A percentile compares a stretch with the other conserved stretches of the same genome.
Conservation (phyloP, 2,329 filamentous ascomycete species). For the Ciborinia camelliae region DNA sequence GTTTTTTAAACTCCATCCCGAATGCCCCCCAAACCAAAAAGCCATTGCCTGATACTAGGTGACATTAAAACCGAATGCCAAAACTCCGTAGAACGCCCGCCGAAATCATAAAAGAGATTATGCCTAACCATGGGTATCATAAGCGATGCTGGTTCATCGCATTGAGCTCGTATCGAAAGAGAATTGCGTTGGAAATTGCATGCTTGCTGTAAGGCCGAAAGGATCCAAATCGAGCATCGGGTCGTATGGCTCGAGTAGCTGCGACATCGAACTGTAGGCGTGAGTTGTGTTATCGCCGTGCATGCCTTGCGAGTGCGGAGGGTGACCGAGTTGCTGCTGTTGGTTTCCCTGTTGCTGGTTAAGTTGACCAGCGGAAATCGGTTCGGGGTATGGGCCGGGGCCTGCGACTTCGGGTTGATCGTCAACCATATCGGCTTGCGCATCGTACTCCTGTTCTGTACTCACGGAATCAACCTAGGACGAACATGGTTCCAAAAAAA, state of each 20-base stretch:
- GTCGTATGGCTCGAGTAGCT: slow-evolving; percentile 69
- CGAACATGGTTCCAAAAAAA: slow-evolving; percentile 58
- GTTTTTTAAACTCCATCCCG: slow-evolving; percentile 13
- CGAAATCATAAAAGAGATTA: slow-evolving; percentile 12
- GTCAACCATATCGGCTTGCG: slow-evolving; percentile 83
- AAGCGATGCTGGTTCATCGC: slow-evolving; percentile 32
- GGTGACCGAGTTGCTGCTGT: slow-evolving; percentile 35
- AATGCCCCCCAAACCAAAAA: slow-evolving; percentile 1
- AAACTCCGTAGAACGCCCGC: not conserved
- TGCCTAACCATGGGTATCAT: slow-evolving; percentile 34
- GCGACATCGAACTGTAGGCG: slow-evolving; percentile 40
- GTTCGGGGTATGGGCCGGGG: slow-evolving; percentile 61
- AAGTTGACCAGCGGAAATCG: slow-evolving; percentile 43
- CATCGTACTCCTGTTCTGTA: slow-evolving; percentile 96
- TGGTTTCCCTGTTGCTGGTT: slow-evolving; percentile 20
- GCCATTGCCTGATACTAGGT: slow-evolving; percentile 6
- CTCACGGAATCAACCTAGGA: slow-evolving; percentile 62
- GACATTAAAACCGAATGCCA: slow-evolving; percentile 4
- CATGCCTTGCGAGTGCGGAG: slow-evolving; percentile 43
- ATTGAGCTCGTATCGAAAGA: slow-evolving; percentile 55
- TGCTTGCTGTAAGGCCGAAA: slow-evolving; percentile 88
- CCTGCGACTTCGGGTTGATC: slow-evolving; percentile 64
- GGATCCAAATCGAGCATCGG: slow-evolving; percentile 89
- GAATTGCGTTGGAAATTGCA: slow-evolving; percentile 89
- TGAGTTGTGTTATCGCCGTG: slow-evolving; percentile 42